These are phyloP conservation scores for Teratosphaeria nubilosa DNA, from an alignment of 2,329 filamentous ascomycete species.

Conservation along the genomic window DNA sequence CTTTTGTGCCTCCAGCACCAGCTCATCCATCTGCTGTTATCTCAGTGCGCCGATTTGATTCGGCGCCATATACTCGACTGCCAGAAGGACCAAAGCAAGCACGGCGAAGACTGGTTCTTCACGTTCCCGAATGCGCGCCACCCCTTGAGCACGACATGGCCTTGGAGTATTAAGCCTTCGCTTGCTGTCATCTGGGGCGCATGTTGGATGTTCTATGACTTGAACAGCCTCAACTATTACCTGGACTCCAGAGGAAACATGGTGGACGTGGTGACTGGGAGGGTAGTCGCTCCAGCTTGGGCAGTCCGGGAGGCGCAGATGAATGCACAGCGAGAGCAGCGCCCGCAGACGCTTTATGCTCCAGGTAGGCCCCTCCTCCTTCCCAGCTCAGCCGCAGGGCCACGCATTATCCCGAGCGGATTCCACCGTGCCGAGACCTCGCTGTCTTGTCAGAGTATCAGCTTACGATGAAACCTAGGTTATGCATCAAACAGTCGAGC, in stretches of 20 bases:
- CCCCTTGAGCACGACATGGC: conserved; percentile 29
- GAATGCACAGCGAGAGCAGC: neutral
- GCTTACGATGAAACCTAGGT: neutral
- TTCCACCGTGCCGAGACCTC: neutral
- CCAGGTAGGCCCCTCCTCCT: conserved; percentile 1
- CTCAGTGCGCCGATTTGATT: conserved; percentile 9
- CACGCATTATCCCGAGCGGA: neutral
- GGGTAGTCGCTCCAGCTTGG: neutral
- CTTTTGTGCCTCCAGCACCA: conserved; percentile 29
- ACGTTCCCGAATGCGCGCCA: conserved; percentile 21
- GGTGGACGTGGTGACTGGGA: conserved; percentile 1
- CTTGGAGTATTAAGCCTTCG: conserved; percentile 27
- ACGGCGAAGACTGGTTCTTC: conserved; percentile 20
- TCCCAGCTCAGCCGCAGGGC: neutral
- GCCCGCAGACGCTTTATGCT: conserved; percentile 2
- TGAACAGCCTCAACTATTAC: neutral
- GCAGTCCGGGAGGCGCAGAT: neutral
- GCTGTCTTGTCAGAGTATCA: neutral
- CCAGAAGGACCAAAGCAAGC: conserved; percentile 13
- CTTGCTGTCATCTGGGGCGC: conserved; percentile 29
- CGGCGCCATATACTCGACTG: conserved; percentile 14
- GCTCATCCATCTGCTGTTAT: conserved; percentile 21
- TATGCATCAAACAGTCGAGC: neutral
- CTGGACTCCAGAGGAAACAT: neutral
- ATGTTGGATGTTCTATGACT: conserved; percentile 28